Evolutionary conservation across 2,329 filamentous ascomycete species (phyloP), one percentile per base, ranked within the genome.

Genomic region (Arthrocladium fulminans): DNA sequence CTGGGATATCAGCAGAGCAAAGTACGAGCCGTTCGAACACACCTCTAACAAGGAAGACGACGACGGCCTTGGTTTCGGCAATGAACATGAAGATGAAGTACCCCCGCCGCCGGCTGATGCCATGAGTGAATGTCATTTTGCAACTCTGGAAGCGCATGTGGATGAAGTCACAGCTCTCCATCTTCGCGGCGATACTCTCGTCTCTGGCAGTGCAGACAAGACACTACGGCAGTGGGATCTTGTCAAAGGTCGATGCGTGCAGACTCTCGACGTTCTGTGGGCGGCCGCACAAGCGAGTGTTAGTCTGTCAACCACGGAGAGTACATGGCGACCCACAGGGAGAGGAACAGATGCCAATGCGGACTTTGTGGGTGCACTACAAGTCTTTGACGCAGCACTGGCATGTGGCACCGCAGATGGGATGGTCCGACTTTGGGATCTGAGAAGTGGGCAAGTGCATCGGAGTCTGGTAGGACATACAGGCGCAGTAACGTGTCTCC

Each of bases 231-330:
- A 98, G 65, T 98, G 92, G 92, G 92, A 98, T 71, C 75, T 98
- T 43, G 86, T 90, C 60, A 96, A 89, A 65, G 92, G 92, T n/a
- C 84, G 92, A 42, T 97, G 92, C 65, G 86, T 98, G 47, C 92
- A 98, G 68, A 98, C 92, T 2, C 73, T 98, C 42, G 92, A 98
- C 67, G 90, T 98, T 5, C 85, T 98, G 65, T 98, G 92, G 92
- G 92, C 92, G 8, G 89, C 92, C 3, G 89, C 92, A 2, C 89
- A 96, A 69, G 87, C 88, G 10, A 86, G 82, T 8, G 80, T 82
- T 32, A 25, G 19, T 2, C 13, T 38, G 6, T 50, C 46, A 19
- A 38, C 49, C 30, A 75, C 74, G 40, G 60, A 62, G n/a, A 64
- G 61, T n/a, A 71, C 72, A 51, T 97, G 89, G 89, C 78, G 86